phyloP scores from a whole-genome alignment of 768 basidiomycete species.

The Serendipita sp. region DNA sequence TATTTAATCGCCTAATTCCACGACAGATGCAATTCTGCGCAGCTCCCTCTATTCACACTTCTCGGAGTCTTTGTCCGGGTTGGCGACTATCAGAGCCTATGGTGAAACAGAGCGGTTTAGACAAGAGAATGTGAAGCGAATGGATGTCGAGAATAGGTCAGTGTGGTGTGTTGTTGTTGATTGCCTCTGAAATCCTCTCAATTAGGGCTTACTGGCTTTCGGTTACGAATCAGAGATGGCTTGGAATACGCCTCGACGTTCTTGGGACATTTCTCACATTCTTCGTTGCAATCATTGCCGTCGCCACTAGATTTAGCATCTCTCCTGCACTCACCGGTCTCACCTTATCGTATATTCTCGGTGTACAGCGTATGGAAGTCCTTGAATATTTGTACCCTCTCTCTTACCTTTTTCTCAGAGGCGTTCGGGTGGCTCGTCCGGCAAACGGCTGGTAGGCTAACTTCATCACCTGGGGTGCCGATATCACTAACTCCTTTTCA shows the following conservation, averaged over 20 bases:
- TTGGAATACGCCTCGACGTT: conserved; percentile 79
- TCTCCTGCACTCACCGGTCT: conserved; percentile 38
- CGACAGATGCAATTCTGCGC: conserved; percentile 61
- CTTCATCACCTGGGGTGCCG: conserved; percentile 1
- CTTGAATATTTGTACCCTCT: not conserved
- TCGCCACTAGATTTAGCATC: conserved; percentile 55
- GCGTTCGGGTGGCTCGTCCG: conserved; percentile 60
- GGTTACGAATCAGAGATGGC: conserved; percentile 69
- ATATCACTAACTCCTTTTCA: not conserved
- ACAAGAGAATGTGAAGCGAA: conserved; percentile 51
- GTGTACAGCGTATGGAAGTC: conserved; percentile 36
- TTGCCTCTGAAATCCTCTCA: conserved; percentile 6
- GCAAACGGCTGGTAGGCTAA: conserved; percentile 31
- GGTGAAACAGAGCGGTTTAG: conserved; percentile 63
- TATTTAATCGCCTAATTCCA: not conserved
- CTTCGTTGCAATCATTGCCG: conserved; percentile 60
- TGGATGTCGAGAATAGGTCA: conserved; percentile 72
- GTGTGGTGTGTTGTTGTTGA: conserved; percentile 7
- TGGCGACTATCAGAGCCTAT: conserved; percentile 80
- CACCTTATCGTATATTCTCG: conserved; percentile 58
- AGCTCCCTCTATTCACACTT: conserved; percentile 84
- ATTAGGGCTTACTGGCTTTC: conserved; percentile 71
- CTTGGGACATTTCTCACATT: conserved; percentile 36
- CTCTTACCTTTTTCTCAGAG: conserved; percentile 18
- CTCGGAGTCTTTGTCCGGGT: conserved; percentile 74